Percentiles rank a stretch among this genome's conserved stretches.
These are phyloP conservation scores for Echium plantagineum DNA, from an alignment of 257 asterid species.

Conservation along the genomic window DNA sequence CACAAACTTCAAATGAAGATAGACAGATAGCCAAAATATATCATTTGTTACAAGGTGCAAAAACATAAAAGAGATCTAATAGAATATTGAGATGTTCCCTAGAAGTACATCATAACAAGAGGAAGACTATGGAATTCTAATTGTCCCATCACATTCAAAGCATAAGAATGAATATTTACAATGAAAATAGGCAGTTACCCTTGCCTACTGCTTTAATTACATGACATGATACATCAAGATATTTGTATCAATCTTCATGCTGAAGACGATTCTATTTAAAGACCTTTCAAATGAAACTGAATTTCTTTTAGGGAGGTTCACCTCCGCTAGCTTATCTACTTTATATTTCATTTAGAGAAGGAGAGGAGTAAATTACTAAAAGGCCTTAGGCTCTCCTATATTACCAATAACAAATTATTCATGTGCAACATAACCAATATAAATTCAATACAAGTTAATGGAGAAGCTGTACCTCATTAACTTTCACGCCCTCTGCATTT, in stretches of 20 bases:
- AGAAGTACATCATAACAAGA: too few relatives aligned
- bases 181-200: neutral
- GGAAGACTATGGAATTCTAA: too few relatives aligned
- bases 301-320: neutral
- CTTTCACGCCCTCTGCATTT: slow-evolving; percentile 76
- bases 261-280: too few relatives aligned
- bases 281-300: too few relatives aligned
- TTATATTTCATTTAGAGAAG: neutral
- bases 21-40: neutral
- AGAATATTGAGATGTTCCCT: too few relatives aligned
- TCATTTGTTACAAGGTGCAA: too few relatives aligned
- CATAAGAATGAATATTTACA: too few relatives aligned
- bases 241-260: too few relatives aligned
- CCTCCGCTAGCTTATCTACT: neutral
- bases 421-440: neutral
- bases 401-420: neutral
- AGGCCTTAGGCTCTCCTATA: neutral
- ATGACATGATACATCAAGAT: neutral
- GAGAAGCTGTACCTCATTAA: slow-evolving; percentile 50
- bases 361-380: neutral
- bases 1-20: neutral
- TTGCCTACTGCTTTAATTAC: neutral
- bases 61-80: too few relatives aligned
- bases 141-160: too few relatives aligned
- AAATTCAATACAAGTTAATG: neutral